These are phyloP conservation scores for Macadamia integrifolia DNA, from an alignment of 164 flowering plant genomes.

Conservation along the genomic window DNA sequence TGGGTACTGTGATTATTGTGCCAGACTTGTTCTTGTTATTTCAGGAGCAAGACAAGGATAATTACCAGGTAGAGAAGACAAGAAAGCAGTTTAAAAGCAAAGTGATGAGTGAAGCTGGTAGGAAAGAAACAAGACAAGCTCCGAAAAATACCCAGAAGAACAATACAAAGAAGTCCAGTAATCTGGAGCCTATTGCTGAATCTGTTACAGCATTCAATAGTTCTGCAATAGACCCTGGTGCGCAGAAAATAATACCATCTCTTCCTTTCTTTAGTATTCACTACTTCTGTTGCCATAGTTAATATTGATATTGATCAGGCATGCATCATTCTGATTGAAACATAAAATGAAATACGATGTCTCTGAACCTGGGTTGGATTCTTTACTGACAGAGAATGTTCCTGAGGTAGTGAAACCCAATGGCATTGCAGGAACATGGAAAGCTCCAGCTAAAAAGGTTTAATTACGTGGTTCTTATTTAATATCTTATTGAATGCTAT, in stretches of 20 bases:
- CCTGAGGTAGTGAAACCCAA: slow-evolving; percentile 46
- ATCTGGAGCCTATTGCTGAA: slow-evolving; percentile 30
- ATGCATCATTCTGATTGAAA: no score
- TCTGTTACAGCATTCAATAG: slow-evolving; percentile 18
- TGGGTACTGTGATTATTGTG: not conserved
- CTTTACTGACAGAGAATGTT: slow-evolving; percentile 17
- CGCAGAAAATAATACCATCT: not conserved
- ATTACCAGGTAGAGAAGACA: slow-evolving; percentile 17
- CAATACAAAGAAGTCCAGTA: slow-evolving; percentile 39
- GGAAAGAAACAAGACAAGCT: slow-evolving; percentile 19
- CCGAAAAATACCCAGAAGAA: slow-evolving; percentile 40
- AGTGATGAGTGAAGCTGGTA: slow-evolving; percentile 23
- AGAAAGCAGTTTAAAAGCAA: slow-evolving; percentile 12
- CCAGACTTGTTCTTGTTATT: slow-evolving; percentile 1
- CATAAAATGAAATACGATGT: no score
- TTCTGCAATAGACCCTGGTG: slow-evolving; percentile 43
- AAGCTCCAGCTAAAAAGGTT: slow-evolving; percentile 66
- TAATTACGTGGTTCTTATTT: not conserved
- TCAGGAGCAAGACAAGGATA: slow-evolving; percentile 34
- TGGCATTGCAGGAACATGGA: slow-evolving; percentile 51
- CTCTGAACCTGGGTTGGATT: not conserved
- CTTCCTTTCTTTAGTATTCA: not conserved
- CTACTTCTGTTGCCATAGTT: not conserved
- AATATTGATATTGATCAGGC: no score
- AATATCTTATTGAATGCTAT: no score